Percentiles rank a stretch among this genome's conserved stretches.
These are phyloP conservation scores for Hortaea sp. DNA, from an alignment of 2,329 filamentous ascomycete species.

Conservation along the genomic window DNA sequence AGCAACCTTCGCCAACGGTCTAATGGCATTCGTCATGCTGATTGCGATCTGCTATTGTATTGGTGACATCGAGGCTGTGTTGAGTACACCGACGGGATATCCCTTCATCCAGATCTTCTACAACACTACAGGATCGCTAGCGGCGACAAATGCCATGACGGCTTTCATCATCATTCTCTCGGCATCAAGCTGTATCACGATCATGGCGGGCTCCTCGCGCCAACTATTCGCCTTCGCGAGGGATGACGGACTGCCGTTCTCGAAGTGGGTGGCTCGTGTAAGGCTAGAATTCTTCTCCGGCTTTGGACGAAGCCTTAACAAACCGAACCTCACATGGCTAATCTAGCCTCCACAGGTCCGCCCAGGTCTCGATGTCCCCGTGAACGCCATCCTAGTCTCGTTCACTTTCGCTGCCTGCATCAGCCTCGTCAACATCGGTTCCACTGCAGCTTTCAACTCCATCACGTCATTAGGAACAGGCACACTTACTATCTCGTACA, in stretches of 20 bases:
- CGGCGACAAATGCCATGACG: conserved; percentile 23
- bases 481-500: conserved; percentile 27
- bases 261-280: conserved; percentile 11
- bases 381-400: conserved; percentile 16
- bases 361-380: not conserved
- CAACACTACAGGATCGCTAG: conserved; percentile 22
- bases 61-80: conserved; percentile 19
- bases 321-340: not conserved
- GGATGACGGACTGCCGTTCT: conserved; percentile 17
- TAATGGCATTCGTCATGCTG: conserved; percentile 15
- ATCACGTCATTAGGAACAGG: conserved; percentile 24
- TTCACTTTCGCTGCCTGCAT: conserved; percentile 13
- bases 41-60: conserved; percentile 27
- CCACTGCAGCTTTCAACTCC: conserved; percentile 21
- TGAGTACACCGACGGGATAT: conserved; percentile 9
- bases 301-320: too few species aligned
- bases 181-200: conserved; percentile 23
- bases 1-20: conserved; percentile 10
- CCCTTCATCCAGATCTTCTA: conserved; percentile 27
- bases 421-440: conserved; percentile 18
- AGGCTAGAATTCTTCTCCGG: not conserved
- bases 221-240: conserved; percentile 32
- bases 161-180: conserved; percentile 24
- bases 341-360: conserved; percentile 1
- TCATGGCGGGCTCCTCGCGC: conserved; percentile 28